Conservation (phyloP, 2,329 filamentous ascomycete species). For the Pyrenophora teres region DNA sequence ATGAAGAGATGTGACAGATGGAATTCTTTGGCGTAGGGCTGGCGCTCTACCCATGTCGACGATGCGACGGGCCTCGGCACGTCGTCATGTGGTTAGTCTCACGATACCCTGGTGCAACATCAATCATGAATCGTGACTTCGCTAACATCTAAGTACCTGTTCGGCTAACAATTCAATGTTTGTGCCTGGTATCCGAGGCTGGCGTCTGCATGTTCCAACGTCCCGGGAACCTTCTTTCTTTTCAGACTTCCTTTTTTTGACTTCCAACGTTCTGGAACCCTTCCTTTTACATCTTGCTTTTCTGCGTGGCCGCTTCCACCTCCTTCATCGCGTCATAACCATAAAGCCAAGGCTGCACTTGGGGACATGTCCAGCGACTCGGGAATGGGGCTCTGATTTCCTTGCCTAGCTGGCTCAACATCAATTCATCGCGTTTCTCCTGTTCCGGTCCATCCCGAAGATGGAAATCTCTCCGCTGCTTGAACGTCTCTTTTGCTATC, state of each 20-base stretch:
- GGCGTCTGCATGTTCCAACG: not conserved
- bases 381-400: constrained; percentile 62
- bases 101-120: constrained; percentile 6
- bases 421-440: constrained; percentile 60
- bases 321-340: constrained; percentile 42
- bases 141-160: not conserved
- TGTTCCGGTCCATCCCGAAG: constrained; percentile 60
- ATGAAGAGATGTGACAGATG: too few relatives aligned
- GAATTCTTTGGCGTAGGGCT: constrained; percentile 1
- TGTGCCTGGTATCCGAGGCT: not conserved
- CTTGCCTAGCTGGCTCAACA: constrained; percentile 60
- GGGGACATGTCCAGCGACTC: constrained; percentile 58
- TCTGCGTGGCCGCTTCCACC: constrained; percentile 26
- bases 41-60: constrained; percentile 1
- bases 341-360: constrained; percentile 44
- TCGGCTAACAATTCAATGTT: too few relatives aligned
- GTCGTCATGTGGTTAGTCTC: constrained; percentile 3
- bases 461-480: constrained; percentile 50
- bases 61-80: constrained; percentile 10
- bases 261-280: not conserved
- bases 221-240: too few relatives aligned
- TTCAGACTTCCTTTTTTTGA: not conserved
- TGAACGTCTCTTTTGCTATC: constrained; percentile 67
- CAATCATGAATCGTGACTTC: not conserved
- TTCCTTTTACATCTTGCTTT: not conserved